Conservation (phyloP, 345 rosid genomes). For the Populus deltoides region DNA sequence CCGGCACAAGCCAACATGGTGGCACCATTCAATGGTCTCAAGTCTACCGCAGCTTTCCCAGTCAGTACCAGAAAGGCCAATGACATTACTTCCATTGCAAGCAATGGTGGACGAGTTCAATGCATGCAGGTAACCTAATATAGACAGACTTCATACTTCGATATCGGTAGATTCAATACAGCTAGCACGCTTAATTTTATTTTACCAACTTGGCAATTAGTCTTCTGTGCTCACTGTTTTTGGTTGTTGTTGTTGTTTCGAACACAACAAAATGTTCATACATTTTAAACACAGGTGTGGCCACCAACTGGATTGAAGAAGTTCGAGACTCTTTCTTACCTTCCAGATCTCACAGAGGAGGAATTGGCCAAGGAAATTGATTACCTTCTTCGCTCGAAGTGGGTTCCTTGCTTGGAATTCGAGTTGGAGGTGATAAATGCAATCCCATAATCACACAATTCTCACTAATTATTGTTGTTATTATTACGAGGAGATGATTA, state of each 20-base stretch:
- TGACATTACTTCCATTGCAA: conserved; percentile 46
- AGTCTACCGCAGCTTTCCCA: conserved; percentile 42
- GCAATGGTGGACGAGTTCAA: conserved; percentile 46
- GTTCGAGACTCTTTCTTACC: conserved; percentile 42
- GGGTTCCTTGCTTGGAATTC: conserved; percentile 69
- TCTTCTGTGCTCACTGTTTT: background rate
- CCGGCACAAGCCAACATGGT: conserved; percentile 37
- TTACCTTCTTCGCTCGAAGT: conserved; percentile 49
- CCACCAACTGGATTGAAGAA: conserved; percentile 25
- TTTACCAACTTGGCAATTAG: background rate
- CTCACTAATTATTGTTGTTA: background rate
- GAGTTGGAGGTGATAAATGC: conserved; percentile 34
- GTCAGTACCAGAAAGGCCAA: conserved; percentile 32
- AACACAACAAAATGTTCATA: no score
- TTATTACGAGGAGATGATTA: background rate
- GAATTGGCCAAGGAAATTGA: conserved; percentile 40
- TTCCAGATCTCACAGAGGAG: conserved; percentile 30
- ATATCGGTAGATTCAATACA: background rate
- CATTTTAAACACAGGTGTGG: conserved; percentile 19
- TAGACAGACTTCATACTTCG: background rate
- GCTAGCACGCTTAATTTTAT: background rate
- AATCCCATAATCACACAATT: background rate
- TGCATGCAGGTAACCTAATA: conserved; percentile 43
- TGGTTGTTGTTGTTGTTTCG: background rate
- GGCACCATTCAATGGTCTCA: conserved; percentile 51